phyloP scores from a whole-genome alignment of 2,329 filamentous ascomycete genomes.

The Penicillium sp. region DNA sequence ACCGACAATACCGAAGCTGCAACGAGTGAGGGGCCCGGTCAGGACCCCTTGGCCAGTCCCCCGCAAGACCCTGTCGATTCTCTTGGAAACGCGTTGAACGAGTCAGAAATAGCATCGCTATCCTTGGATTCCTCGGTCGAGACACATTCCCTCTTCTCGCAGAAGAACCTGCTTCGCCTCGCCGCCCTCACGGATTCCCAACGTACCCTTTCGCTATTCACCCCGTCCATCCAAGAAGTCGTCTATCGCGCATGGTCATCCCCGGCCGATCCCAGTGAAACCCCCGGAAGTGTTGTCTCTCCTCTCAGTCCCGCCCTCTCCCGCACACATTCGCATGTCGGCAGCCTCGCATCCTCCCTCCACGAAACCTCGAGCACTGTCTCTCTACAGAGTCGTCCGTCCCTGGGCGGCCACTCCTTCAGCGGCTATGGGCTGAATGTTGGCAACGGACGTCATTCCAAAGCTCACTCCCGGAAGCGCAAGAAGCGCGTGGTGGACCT shows the following conservation, averaged over 20 bases:
- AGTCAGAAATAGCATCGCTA: slow-evolving; percentile 74
- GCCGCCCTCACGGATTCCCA: slow-evolving; percentile 85
- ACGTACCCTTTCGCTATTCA: slow-evolving; percentile 87
- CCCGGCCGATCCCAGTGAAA: slow-evolving; percentile 70
- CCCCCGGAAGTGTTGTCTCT: slow-evolving; percentile 43
- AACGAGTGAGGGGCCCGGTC: slow-evolving; percentile 61
- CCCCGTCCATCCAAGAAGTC: slow-evolving; percentile 84
- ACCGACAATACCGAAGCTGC: slow-evolving; percentile 51
- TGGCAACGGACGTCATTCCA: slow-evolving; percentile 48
- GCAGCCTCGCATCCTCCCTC: slow-evolving; percentile 70
- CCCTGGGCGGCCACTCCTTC: slow-evolving; percentile 39
- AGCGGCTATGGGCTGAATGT: slow-evolving; percentile 46
- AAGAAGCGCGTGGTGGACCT: slow-evolving; percentile 56
- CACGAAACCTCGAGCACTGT: slow-evolving; percentile 72
- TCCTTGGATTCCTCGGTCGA: slow-evolving; percentile 80
- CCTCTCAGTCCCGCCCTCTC: slow-evolving; percentile 57
- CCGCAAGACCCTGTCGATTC: slow-evolving; percentile 82
- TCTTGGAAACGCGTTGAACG: slow-evolving; percentile 75
- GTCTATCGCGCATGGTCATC: slow-evolving; percentile 93
- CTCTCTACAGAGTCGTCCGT: slow-evolving; percentile 64
- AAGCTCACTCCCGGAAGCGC: slow-evolving; percentile 47
- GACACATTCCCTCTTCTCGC: slow-evolving; percentile 87
- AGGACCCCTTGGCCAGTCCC: slow-evolving; percentile 81
- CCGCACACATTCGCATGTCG: slow-evolving; percentile 67
- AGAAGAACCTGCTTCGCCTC: slow-evolving; percentile 86